Percentiles rank a stretch among this genome's conserved stretches.
Evolutionary conservation across 352 stramenopile genomes (phyloP).

Genomic region (Nothophytophthora sp.): DNA sequence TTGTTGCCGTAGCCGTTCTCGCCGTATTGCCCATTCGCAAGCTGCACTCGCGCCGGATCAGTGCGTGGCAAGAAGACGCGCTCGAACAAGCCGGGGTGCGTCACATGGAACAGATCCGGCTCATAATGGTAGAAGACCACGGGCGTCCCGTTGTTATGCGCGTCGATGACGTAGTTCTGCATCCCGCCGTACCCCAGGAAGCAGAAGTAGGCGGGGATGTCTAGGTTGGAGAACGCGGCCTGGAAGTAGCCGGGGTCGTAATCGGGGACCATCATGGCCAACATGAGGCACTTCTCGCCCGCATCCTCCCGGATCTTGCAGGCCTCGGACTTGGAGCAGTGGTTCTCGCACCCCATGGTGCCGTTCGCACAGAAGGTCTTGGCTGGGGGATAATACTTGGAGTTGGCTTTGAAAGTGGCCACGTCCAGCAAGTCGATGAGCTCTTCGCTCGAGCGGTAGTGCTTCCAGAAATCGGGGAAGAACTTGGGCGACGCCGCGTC

Average conservation of each 20-base stretch:
- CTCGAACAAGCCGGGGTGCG: conserved; percentile 32
- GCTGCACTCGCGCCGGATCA: conserved; percentile 25
- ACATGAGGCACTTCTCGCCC: conserved; percentile 33
- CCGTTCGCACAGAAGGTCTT: conserved; percentile 27
- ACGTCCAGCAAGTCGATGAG: conserved; percentile 36
- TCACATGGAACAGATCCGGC: conserved; percentile 48
- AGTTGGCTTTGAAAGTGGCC: conserved; percentile 22
- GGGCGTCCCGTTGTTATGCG: conserved; percentile 12
- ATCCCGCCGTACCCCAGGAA: conserved; percentile 47
- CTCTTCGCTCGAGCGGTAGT: conserved; percentile 37
- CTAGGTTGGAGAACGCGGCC: conserved; percentile 41
- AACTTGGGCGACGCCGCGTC: conserved; percentile 15
- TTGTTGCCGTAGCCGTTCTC: conserved; percentile 45
- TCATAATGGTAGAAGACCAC: conserved; percentile 60
- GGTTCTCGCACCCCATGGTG: conserved; percentile 42
- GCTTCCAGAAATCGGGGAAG: conserved; percentile 51
- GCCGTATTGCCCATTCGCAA: conserved; percentile 32
- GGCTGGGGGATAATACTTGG: conserved; percentile 31
- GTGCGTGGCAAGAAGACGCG: conserved; percentile 37
- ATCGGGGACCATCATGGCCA: conserved; percentile 42
- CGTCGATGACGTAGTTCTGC: conserved; percentile 29
- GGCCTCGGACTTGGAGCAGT: conserved; percentile 41
- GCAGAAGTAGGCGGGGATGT: conserved; percentile 62
- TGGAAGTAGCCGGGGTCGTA: conserved; percentile 54
- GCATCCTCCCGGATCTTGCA: conserved; percentile 31